A percentile compares a stretch with the other conserved stretches of the same genome.
Conservation (phyloP, 2,329 filamentous ascomycete genomes). For the Thielaviopsis musarum region DNA sequence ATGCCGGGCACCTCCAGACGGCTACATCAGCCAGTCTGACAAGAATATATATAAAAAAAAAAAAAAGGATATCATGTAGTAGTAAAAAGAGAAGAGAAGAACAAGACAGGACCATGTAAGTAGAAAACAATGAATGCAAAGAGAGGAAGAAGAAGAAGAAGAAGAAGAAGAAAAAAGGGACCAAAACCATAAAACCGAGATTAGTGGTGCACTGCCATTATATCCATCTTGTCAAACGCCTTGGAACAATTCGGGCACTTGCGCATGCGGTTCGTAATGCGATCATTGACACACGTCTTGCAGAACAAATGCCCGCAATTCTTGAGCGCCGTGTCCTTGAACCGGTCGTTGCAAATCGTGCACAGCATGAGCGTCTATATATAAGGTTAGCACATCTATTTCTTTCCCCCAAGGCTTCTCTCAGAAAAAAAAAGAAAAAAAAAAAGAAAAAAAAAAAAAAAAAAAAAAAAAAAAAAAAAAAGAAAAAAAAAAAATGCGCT, state of each 20-base stretch:
- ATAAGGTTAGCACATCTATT: neutral
- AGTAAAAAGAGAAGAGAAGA: neutral
- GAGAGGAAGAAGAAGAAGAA: neutral
- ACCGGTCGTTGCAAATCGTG: slow-evolving; percentile 79
- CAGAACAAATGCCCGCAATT: slow-evolving; percentile 94
- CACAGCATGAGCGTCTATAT: slow-evolving; percentile 39
- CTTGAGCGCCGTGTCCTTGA: slow-evolving; percentile 88
- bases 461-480: neutral
- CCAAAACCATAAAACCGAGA: neutral
- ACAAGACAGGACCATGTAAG: neutral
- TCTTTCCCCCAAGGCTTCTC: neutral
- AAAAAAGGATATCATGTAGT: slow-evolving; percentile 1
- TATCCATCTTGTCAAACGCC: slow-evolving; percentile 79
- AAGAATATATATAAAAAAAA: neutral
- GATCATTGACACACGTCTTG: slow-evolving; percentile 74
- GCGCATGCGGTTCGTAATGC: slow-evolving; percentile 73
- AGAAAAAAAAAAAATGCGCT: slow-evolving; percentile 46
- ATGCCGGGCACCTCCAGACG: too few species aligned
- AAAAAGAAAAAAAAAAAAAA: neutral
- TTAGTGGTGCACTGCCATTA: slow-evolving; percentile 52
- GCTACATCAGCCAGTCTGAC: too few species aligned
- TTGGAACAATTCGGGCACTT: slow-evolving; percentile 92
- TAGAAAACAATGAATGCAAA: neutral
- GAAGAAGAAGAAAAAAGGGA: neutral
- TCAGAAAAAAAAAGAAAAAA: neutral